These are phyloP conservation scores for Spatholobus suberectus DNA, from an alignment of 306 rosid species.

Conservation along the genomic window DNA sequence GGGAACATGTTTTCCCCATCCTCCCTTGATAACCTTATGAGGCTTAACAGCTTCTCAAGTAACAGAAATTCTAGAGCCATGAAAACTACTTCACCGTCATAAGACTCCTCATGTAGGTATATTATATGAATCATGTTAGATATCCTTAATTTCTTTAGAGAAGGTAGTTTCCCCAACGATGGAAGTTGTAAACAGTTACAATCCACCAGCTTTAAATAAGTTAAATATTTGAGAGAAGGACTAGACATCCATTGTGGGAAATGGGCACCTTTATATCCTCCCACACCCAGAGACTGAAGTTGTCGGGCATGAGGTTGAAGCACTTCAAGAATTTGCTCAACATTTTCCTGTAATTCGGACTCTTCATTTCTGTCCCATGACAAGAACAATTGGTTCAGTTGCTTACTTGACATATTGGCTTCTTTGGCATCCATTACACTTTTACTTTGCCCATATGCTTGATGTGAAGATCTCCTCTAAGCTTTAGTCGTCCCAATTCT, in stretches of 20 bases:
- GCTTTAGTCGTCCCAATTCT: constrained; percentile 29
- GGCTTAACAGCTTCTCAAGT: constrained; percentile 17
- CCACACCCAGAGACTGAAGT: background rate
- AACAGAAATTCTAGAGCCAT: constrained; percentile 5
- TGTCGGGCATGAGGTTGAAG: constrained; percentile 35
- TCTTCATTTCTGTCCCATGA: constrained; percentile 28
- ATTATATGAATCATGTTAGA: background rate
- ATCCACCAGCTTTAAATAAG: background rate
- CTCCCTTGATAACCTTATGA: background rate
- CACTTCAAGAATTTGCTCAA: constrained; percentile 30
- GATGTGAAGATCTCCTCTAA: constrained; percentile 34
- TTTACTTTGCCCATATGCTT: constrained; percentile 32
- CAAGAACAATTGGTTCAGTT: background rate
- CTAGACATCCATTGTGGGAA: constrained; percentile 41
- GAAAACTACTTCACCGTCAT: constrained; percentile 22
- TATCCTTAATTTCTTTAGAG: background rate
- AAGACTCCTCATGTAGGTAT: background rate
- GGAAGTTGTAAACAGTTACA: constrained; percentile 23
- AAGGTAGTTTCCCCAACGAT: constrained; percentile 15
- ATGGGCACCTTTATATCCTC: background rate
- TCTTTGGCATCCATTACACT: background rate
- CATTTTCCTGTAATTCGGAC: background rate
- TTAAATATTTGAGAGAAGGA: constrained; percentile 4
- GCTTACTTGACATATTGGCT: constrained; percentile 34
- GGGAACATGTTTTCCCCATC: constrained; percentile 19